phyloP scores from a whole-genome alignment of 1,284 basidiomycete species.

The Ganoderma lucidum region DNA sequence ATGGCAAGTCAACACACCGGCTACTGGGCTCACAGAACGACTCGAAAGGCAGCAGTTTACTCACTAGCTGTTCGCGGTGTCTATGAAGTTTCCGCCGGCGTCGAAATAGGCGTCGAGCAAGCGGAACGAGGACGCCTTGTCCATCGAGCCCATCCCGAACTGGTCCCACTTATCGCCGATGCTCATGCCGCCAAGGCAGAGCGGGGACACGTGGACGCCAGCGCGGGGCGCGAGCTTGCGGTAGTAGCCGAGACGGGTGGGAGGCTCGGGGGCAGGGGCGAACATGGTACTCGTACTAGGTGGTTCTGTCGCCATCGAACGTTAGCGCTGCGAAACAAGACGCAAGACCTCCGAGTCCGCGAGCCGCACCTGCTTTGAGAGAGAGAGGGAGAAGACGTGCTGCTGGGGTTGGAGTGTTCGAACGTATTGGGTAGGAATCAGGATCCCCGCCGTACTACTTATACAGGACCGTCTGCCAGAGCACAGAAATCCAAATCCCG shows the following conservation, averaged over 20 bases:
- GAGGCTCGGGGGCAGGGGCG: slow-evolving; percentile 15
- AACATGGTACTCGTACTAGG: neutral
- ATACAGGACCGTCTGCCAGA: neutral
- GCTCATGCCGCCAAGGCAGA: slow-evolving; percentile 60
- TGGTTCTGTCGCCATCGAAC: neutral
- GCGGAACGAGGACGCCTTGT: slow-evolving; percentile 42
- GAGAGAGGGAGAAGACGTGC: neutral
- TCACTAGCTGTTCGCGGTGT: slow-evolving; percentile 41
- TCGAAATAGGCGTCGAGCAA: slow-evolving; percentile 44
- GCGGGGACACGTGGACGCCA: slow-evolving; percentile 21
- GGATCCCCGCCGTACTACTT: neutral
- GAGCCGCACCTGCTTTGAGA: neutral
- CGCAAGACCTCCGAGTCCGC: neutral
- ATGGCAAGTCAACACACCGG: too few species aligned
- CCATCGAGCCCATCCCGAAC: slow-evolving; percentile 49
- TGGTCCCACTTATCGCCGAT: slow-evolving; percentile 55
- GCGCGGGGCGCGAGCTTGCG: slow-evolving; percentile 24
- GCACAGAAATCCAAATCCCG: neutral
- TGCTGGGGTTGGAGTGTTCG: neutral
- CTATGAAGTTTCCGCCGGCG: slow-evolving; percentile 45
- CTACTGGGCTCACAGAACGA: neutral
- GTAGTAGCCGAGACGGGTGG: slow-evolving; percentile 24
- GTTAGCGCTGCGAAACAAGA: neutral
- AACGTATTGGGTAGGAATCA: neutral
- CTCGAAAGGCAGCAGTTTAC: neutral